A percentile compares a stretch with the other conserved stretches of the same genome.
These are phyloP conservation scores for Claviceps africana DNA, from an alignment of 2,329 filamentous ascomycete species.

Conservation along the genomic window DNA sequence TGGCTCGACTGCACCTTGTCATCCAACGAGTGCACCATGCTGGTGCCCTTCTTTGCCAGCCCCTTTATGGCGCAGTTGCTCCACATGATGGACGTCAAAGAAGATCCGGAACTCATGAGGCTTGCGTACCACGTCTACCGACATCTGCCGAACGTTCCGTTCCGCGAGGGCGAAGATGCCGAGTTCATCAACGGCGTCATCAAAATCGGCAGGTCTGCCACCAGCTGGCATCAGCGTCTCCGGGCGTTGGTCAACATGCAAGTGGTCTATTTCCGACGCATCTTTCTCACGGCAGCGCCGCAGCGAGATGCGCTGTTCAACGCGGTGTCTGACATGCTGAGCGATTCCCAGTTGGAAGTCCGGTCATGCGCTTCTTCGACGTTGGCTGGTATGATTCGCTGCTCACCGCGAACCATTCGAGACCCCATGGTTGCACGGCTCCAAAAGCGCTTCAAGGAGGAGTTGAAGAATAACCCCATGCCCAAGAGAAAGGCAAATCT, in stretches of 20 bases:
- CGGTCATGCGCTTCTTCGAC: conserved; percentile 86
- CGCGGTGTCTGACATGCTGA: conserved; percentile 90
- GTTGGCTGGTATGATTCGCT: conserved; percentile 93
- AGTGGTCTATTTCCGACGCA: conserved; percentile 90
- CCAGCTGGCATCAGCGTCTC: conserved; percentile 90
- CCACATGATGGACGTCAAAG: conserved; percentile 99
- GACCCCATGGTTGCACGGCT: conserved; percentile 62
- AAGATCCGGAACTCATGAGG: conserved; percentile 88
- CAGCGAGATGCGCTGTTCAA: conserved; percentile 74
- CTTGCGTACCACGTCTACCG: conserved; percentile 95
- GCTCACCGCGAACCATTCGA: conserved; percentile 70
- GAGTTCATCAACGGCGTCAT: conserved; percentile 78
- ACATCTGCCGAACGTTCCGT: conserved; percentile 88
- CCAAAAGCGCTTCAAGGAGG: conserved; percentile 63
- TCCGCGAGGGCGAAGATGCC: conserved; percentile 71
- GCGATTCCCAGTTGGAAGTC: conserved; percentile 84
- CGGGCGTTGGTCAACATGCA: conserved; percentile 96
- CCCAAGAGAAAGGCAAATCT: conserved; percentile 53
- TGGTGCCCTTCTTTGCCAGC: conserved; percentile 81
- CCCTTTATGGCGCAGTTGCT: conserved; percentile 83
- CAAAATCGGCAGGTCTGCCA: conserved; percentile 68
- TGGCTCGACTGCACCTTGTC: conserved; percentile 90
- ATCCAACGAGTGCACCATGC: conserved; percentile 81
- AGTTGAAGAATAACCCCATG: conserved; percentile 72
- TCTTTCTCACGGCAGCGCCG: conserved; percentile 66